Percentiles rank a stretch among this genome's conserved stretches.
These are phyloP conservation scores for Flueggea neowawraea DNA, from an alignment of 441 rosid genomes.

Conservation along the genomic window DNA sequence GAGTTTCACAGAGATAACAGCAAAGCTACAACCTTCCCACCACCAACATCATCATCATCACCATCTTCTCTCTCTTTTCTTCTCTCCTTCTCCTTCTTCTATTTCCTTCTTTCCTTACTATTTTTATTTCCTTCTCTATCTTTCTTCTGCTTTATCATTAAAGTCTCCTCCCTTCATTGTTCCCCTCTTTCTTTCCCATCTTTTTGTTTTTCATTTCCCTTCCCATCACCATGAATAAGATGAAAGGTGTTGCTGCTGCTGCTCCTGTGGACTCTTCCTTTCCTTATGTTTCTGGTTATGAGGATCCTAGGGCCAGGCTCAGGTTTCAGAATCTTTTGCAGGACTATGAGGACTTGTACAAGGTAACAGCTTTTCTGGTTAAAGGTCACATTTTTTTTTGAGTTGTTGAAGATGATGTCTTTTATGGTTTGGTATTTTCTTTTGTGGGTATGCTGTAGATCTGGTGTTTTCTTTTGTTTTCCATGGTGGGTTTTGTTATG, in stretches of 20 bases:
- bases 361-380: constrained; percentile 41
- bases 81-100: constrained; percentile 14
- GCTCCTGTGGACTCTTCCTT: constrained; percentile 20
- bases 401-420: constrained; percentile 32
- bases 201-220: constrained; percentile 22
- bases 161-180: constrained; percentile 18
- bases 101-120: constrained; percentile 5
- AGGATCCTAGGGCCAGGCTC: constrained; percentile 43
- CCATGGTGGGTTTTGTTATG: background rate
- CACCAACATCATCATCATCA: background rate
- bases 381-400: constrained; percentile 1
- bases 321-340: constrained; percentile 64
- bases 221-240: constrained; percentile 42
- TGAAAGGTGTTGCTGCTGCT: constrained; percentile 35
- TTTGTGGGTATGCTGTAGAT: constrained; percentile 4
- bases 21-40: constrained; percentile 48
- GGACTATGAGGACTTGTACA: constrained; percentile 55
- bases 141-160: constrained; percentile 15
- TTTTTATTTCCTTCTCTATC: constrained; percentile 11
- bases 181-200: constrained; percentile 9
- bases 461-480: background rate
- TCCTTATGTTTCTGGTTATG: constrained; percentile 26
- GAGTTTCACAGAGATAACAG: constrained; percentile 67
- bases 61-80: background rate
- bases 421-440: constrained; percentile 1